Percentiles rank a stretch among this genome's conserved stretches.
Evolutionary conservation across 352 stramenopile genomes (phyloP).

Genomic region (Globisporangium apiculatum): DNA sequence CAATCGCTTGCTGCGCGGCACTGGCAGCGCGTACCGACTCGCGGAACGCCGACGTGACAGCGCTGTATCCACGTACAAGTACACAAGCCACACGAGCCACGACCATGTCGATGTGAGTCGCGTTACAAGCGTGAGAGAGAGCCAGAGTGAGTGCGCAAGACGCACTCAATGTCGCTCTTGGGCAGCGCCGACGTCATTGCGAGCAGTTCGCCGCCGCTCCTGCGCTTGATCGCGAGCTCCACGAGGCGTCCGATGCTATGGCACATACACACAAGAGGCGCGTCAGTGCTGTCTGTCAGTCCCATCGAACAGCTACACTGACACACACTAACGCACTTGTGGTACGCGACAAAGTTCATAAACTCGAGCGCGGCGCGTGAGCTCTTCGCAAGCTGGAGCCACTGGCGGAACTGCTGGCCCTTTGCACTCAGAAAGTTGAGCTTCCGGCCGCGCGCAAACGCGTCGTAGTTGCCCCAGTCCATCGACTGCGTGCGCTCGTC

Average conservation of each 20-base stretch:
- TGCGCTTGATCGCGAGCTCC: slow-evolving; percentile 73
- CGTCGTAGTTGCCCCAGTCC: slow-evolving; percentile 79
- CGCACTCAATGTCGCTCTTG: slow-evolving; percentile 58
- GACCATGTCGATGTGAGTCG: too few species aligned
- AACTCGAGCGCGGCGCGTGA: slow-evolving; percentile 78
- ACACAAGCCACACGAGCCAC: background rate
- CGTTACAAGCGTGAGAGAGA: background rate
- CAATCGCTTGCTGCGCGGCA: background rate
- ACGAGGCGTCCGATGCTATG: slow-evolving; percentile 74
- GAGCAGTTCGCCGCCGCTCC: slow-evolving; percentile 45
- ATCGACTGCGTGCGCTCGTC: slow-evolving; percentile 77
- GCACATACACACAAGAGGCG: background rate
- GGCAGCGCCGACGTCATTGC: slow-evolving; percentile 41
- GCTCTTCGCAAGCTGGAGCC: slow-evolving; percentile 52
- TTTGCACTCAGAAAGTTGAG: slow-evolving; percentile 83
- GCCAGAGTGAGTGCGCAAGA: background rate
- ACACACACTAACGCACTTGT: slow-evolving; percentile 44
- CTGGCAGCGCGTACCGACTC: background rate
- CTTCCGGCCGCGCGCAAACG: slow-evolving; percentile 71
- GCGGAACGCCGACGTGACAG: slow-evolving; percentile 6
- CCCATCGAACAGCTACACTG: background rate
- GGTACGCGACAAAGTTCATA: slow-evolving; percentile 81
- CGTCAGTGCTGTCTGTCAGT: background rate
- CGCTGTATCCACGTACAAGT: slow-evolving; percentile 1
- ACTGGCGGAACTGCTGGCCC: slow-evolving; percentile 56